Percentiles rank a stretch among this genome's conserved stretches.
These are phyloP conservation scores for Vararia minispora DNA, from an alignment of 768 basidiomycete genomes.

Conservation along the genomic window DNA sequence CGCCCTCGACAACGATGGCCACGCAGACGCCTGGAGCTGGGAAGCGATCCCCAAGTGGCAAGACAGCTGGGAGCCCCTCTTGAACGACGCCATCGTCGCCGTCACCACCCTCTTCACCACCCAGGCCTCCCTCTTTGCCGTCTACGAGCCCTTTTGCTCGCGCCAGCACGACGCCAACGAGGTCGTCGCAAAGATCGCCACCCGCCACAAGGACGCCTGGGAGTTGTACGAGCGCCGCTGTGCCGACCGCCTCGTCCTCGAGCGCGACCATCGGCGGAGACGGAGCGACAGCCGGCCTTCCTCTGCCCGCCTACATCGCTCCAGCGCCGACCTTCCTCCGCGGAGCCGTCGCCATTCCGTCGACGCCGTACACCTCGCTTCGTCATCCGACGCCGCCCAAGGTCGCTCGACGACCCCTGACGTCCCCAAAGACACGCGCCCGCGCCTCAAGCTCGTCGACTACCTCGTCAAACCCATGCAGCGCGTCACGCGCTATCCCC, in stretches of 20 bases:
- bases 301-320: background rate
- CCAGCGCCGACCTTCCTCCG: background rate
- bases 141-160: conserved; percentile 82
- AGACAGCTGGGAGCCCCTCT: too few species aligned
- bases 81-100: conserved; percentile 17
- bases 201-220: conserved; percentile 65
- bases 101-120: conserved; percentile 16
- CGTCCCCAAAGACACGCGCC: conserved; percentile 6
- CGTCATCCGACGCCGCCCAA: background rate
- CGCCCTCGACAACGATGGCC: too few species aligned
- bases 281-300: background rate
- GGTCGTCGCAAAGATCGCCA: conserved; percentile 53
- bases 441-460: conserved; percentile 60
- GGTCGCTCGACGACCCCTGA: conserved; percentile 4
- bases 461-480: conserved; percentile 98
- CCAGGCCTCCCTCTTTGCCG: conserved; percentile 56
- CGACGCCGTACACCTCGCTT: background rate
- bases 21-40: conserved; percentile 3
- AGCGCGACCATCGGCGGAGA: background rate
- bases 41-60: conserved; percentile 5
- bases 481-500: conserved; percentile 89
- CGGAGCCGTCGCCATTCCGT: background rate
- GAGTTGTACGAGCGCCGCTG: conserved; percentile 77
- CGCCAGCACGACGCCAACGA: conserved; percentile 77
- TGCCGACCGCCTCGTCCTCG: conserved; percentile 36